Conservation (phyloP, 306 rosid species). For the Aeschynomene evenia region DNA sequence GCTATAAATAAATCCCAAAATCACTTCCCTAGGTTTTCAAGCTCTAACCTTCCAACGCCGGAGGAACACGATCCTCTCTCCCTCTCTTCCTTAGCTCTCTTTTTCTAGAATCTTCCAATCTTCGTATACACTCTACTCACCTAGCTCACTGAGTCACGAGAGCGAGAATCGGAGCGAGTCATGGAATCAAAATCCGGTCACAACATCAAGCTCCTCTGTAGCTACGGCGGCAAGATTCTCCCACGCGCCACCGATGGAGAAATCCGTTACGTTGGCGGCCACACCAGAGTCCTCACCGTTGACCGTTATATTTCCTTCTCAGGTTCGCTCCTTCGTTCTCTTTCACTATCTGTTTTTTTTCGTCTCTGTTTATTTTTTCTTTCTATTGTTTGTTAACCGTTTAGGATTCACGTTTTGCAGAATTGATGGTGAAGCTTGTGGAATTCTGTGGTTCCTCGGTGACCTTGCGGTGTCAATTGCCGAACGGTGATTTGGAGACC, state of each 20-base stretch:
- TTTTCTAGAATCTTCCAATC: conserved; percentile 29
- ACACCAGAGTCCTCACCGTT: conserved; percentile 79
- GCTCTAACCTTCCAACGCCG: conserved; percentile 16
- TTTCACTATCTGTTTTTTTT: background rate
- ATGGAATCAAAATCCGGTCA: conserved; percentile 41
- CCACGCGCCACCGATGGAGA: conserved; percentile 71
- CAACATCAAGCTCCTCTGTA: conserved; percentile 63
- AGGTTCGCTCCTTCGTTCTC: conserved; percentile 43
- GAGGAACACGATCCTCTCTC: background rate
- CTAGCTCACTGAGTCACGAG: conserved; percentile 21
- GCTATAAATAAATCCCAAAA: conserved; percentile 38
- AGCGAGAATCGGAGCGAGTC: background rate
- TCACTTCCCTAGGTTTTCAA: conserved; percentile 52
- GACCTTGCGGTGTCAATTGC: conserved; percentile 64
- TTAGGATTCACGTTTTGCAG: conserved; percentile 36
- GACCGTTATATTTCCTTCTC: conserved; percentile 55
- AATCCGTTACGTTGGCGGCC: conserved; percentile 89
- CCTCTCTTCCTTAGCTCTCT: background rate
- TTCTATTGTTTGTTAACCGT: background rate
- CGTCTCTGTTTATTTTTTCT: too few species aligned
- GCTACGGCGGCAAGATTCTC: conserved; percentile 85
- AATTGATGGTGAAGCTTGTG: conserved; percentile 64
- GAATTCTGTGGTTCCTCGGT: conserved; percentile 78
- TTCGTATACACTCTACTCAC: background rate
- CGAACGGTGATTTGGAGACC: conserved; percentile 79